phyloP scores from a whole-genome alignment of 306 rosid species.

The Geum urbanum region DNA sequence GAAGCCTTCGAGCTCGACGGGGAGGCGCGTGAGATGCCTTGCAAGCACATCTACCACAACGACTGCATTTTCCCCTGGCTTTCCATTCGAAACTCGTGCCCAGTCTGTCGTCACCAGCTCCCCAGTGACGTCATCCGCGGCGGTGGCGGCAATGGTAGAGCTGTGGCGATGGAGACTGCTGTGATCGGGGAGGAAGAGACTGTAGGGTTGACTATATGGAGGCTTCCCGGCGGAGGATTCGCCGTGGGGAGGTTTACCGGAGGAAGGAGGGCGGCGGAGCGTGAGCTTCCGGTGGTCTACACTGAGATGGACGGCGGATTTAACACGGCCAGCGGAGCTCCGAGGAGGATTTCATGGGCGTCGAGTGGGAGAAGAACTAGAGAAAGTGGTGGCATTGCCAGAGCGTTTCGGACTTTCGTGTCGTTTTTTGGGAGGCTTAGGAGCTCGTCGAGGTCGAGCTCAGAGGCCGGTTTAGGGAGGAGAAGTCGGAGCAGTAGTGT shows the following conservation, averaged over 20 bases:
- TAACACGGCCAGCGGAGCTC: constrained; percentile 40
- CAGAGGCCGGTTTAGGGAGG: constrained; percentile 12
- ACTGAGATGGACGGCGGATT: constrained; percentile 78
- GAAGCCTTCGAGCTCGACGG: constrained; percentile 48
- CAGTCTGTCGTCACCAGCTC: constrained; percentile 64
- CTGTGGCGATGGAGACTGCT: constrained; percentile 29
- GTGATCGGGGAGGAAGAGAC: constrained; percentile 37
- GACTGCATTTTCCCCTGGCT: constrained; percentile 75
- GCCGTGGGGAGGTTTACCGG: constrained; percentile 75
- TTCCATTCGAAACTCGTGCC: constrained; percentile 62
- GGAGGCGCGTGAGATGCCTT: constrained; percentile 75
- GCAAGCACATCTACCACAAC: constrained; percentile 65
- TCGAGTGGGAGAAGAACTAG: constrained; percentile 42
- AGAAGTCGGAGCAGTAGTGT: constrained; percentile 36
- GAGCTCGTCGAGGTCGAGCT: constrained; percentile 32
- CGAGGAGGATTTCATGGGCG: constrained; percentile 59
- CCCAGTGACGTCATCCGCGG: constrained; percentile 41
- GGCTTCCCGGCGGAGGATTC: constrained; percentile 72
- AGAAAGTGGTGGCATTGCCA: constrained; percentile 46
- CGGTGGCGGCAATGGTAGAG: constrained; percentile 30
- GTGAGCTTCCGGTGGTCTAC: constrained; percentile 69
- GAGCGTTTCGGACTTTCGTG: constrained; percentile 34
- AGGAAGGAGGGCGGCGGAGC: constrained; percentile 53
- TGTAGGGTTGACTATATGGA: constrained; percentile 69
- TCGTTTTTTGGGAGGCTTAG: constrained; percentile 48